Conservation (phyloP, 768 basidiomycete genomes). For the Hydnum rufescens region DNA sequence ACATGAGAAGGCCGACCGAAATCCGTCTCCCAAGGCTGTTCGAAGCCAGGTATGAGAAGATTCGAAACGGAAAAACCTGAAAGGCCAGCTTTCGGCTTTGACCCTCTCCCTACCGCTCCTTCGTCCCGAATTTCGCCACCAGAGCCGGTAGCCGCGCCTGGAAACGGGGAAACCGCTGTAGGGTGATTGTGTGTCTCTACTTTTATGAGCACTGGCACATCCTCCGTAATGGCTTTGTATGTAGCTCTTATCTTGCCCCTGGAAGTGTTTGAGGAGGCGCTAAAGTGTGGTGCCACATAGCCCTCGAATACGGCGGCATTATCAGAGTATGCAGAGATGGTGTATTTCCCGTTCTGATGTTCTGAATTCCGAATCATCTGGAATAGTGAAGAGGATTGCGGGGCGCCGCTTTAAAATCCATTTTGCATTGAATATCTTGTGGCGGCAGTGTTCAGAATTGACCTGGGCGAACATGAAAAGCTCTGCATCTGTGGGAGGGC, state of each 20-base stretch:
- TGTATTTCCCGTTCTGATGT: constrained; percentile 40
- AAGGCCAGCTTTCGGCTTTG: constrained; percentile 89
- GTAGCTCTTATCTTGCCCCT: too few species aligned
- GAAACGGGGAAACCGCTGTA: constrained; percentile 93
- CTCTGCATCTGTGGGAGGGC: constrained; percentile 92
- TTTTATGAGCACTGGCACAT: constrained; percentile 82
- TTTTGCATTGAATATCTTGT: constrained; percentile 97
- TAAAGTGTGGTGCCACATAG: constrained; percentile 53
- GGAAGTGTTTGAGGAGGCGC: constrained; percentile 20
- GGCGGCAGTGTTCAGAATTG: constrained; percentile 98
- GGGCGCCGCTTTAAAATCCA: constrained; percentile 72
- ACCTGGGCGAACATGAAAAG: constrained; percentile 99
- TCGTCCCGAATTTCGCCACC: constrained; percentile 98
- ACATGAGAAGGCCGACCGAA: constrained; percentile 83
- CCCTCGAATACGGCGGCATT: constrained; percentile 92
- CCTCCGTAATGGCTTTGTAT: constrained; percentile 42
- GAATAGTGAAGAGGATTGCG: constrained; percentile 59
- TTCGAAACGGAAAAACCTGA: constrained; percentile 88
- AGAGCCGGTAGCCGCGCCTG: constrained; percentile 96
- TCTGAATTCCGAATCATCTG: constrained; percentile 97
- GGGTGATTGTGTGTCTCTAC: constrained; percentile 99
- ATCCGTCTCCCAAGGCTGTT: constrained; percentile 91
- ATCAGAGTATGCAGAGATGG: constrained; percentile 93
- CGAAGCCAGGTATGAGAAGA: constrained; percentile 74
- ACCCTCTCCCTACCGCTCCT: constrained; percentile 86